Evolutionary conservation across 2,329 filamentous ascomycete genomes (phyloP), one percentile per base, ranked within the genome.

Genomic region (Pyrenochaeta sp.): DNA sequence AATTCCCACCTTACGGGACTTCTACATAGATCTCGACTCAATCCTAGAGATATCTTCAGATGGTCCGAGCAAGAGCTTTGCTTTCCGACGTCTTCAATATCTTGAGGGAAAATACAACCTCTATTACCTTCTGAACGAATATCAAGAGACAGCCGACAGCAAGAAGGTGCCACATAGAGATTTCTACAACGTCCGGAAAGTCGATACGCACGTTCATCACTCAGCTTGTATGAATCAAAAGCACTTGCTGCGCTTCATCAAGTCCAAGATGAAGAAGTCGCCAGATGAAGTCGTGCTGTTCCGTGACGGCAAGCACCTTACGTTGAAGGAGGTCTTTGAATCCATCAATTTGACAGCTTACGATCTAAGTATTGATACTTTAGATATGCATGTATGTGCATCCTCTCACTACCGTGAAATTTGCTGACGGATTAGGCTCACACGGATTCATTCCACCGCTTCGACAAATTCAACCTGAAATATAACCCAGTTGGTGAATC

Each of bases 181-280:
- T 79, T 99, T 99, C 75, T 99, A 99, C 83, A 99, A 99, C 74
- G 95, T 99, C 48, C 87, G 95, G 74, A 99, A 99, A 78, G 95
- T 99, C 50, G 95, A 99, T 75, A 99, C 95, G 8, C 95, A 99
- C 84, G 95, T 99, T 68, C 95, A 99, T 76, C 95, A 99, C 78
- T 99, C 95, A 15, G 95, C 95, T 25, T 99, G 95, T 77, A 99
- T 99, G 95, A 99, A 99, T 75, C 95, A 99, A 79, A 99, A 99
- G 80, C 95, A 99, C 84, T 81, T 99, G 56, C 83, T 99, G 59
- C 92, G 95, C 53, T 99, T 99, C 79, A 99, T 99, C 83, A 99
- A 99, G 80, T 97, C 93, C 80, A 99, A 99, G 81, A 97, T 99
- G 92, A 98, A 97, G 85, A 99, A 97, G 79, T 95, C 87, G 19